phyloP scores from a whole-genome alignment of 768 basidiomycete genomes.

The Collybiopsis luxurians region DNA sequence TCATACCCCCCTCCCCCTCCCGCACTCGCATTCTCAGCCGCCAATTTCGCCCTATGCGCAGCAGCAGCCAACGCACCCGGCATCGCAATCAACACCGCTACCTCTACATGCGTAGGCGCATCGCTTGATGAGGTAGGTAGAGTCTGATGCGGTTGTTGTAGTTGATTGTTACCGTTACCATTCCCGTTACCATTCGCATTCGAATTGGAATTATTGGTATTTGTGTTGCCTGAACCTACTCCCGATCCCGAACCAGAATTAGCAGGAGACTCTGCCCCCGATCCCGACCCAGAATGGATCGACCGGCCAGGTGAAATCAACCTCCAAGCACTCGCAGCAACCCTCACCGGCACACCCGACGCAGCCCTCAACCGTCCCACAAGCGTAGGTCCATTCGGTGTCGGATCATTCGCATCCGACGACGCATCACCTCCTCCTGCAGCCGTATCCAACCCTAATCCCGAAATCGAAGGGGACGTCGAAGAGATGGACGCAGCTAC shows the following conservation, averaged over 20 bases:
- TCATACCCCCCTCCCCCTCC: slow-evolving; percentile 17
- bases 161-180: no score
- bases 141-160: slow-evolving; percentile 8
- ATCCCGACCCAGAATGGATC: no score
- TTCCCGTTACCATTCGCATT: no score
- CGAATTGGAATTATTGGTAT: no score
- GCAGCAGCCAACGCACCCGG: slow-evolving; percentile 20
- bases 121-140: slow-evolving; percentile 6
- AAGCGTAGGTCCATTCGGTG: no score
- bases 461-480: not conserved
- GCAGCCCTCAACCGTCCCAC: not conserved
- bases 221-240: no score
- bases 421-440: no score
- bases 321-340: not conserved
- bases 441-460: no score
- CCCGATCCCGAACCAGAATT: no score
- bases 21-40: no score
- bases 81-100: slow-evolving; percentile 47
- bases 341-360: not conserved
- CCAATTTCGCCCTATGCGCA: slow-evolving; percentile 4
- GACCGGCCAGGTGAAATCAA: not conserved
- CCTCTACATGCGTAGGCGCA: slow-evolving; percentile 25
- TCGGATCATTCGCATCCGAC: no score
- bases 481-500: not conserved
- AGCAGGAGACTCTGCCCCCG: no score